Evolutionary conservation across 805 yeast species (phyloP).

Genomic region (Helenozyma rhizophorensis): DNA sequence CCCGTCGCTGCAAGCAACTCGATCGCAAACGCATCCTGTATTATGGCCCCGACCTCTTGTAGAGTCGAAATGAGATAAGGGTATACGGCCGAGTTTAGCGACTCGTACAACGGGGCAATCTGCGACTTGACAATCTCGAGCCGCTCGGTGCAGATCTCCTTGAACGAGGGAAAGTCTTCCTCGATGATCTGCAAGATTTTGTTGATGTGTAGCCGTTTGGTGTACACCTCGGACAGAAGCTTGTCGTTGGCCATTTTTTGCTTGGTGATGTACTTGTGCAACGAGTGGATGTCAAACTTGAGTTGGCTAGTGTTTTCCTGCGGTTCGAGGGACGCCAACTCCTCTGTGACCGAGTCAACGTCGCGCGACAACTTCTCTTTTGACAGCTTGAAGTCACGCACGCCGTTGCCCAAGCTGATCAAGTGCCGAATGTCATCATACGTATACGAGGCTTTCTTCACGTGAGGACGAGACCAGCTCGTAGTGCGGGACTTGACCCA

Average conservation of each 20-base stretch:
- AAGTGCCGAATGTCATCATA: constrained; percentile 13
- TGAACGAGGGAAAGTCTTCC: constrained; percentile 14
- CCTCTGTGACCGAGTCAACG: constrained; percentile 12
- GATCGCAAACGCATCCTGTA: constrained; percentile 26
- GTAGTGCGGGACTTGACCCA: no score
- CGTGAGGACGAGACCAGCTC: background rate
- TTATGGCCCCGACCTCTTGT: constrained; percentile 10
- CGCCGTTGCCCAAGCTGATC: constrained; percentile 8
- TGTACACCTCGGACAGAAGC: constrained; percentile 18
- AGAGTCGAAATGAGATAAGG: constrained; percentile 19
- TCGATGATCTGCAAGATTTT: constrained; percentile 12
- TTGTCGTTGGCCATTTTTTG: constrained; percentile 23
- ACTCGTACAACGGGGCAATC: constrained; percentile 24
- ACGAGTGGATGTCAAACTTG: constrained; percentile 3
- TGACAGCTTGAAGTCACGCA: constrained; percentile 24
- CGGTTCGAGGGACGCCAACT: background rate
- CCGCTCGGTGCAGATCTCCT: constrained; percentile 16
- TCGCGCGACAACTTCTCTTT: constrained; percentile 20
- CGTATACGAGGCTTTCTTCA: constrained; percentile 7
- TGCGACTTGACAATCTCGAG: constrained; percentile 25
- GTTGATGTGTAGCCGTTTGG: constrained; percentile 20
- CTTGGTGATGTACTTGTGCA: constrained; percentile 15
- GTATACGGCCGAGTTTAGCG: constrained; percentile 17
- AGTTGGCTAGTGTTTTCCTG: constrained; percentile 4
- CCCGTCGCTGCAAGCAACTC: constrained; percentile 17